Conservation (phyloP, 1,284 basidiomycete genomes). For the Neolentinus lepideus region DNA sequence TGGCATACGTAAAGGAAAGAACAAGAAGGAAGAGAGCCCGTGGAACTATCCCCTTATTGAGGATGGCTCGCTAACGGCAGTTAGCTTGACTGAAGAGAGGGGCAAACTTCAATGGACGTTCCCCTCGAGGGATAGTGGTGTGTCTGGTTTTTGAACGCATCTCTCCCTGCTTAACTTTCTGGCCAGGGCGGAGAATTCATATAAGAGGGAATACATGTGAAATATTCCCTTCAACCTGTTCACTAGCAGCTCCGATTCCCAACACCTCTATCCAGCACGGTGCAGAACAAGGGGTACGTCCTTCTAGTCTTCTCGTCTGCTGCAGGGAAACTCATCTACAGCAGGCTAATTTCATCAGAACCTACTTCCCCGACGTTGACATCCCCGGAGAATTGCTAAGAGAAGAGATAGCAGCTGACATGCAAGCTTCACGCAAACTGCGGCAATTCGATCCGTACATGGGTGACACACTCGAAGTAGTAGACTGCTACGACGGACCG, state of each 20-base stretch:
- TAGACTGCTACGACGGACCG: constrained; percentile 23
- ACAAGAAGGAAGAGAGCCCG: constrained; percentile 11
- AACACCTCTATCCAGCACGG: constrained; percentile 32
- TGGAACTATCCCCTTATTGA: constrained; percentile 47
- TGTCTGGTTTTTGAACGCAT: background rate
- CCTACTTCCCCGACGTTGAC: constrained; percentile 65
- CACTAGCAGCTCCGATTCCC: constrained; percentile 22
- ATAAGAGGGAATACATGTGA: constrained; percentile 24
- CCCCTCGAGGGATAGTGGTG: constrained; percentile 23
- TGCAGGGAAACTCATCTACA: background rate
- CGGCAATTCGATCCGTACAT: constrained; percentile 44
- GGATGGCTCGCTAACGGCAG: constrained; percentile 45
- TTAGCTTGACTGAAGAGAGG: constrained; percentile 37
- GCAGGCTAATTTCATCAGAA: constrained; percentile 63
- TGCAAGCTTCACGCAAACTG: constrained; percentile 23
- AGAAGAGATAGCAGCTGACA: constrained; percentile 42
- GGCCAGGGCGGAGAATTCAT: constrained; percentile 18
- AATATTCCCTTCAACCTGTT: constrained; percentile 51
- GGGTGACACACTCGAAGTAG: constrained; percentile 42
- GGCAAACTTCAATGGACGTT: constrained; percentile 49
- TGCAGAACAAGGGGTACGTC: constrained; percentile 56
- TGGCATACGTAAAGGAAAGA: constrained; percentile 19
- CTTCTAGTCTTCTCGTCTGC: background rate
- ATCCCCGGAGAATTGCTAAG: constrained; percentile 55
- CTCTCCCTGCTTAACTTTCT: background rate